Percentiles rank a stretch among this genome's conserved stretches.
Evolutionary conservation across 441 rosid genomes (phyloP).

Genomic region (Corymbia calophylla): DNA sequence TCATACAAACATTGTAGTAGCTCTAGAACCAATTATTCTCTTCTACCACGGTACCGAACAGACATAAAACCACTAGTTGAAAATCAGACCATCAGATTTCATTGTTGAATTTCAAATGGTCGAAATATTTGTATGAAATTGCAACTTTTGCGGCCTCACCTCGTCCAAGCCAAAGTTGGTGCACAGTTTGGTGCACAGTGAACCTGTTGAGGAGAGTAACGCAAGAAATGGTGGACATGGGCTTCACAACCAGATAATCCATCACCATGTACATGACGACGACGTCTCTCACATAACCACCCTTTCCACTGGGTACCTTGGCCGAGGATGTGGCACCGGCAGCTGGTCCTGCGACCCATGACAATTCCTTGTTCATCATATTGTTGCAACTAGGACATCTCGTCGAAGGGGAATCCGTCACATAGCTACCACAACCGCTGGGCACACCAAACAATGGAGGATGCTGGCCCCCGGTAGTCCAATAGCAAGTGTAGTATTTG

Average conservation of each 20-base stretch:
- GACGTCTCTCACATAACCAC: not conserved
- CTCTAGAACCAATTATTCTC: not conserved
- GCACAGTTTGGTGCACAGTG: not conserved
- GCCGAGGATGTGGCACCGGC: not conserved
- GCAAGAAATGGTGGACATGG: not conserved
- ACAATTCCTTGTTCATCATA: not conserved
- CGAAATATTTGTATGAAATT: not conserved
- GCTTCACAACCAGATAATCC: not conserved
- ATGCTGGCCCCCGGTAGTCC: too few relatives aligned
- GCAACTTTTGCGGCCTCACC: not conserved
- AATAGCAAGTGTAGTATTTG: not conserved
- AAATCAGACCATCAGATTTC: not conserved
- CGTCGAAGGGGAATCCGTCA: not conserved
- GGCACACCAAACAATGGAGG: too few relatives aligned
- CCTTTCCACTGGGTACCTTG: not conserved
- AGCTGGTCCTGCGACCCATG: not conserved
- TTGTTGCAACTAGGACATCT: not conserved
- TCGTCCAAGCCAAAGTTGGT: not conserved
- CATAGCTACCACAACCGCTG: not conserved
- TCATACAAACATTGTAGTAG: not conserved
- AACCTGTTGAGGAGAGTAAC: conserved; percentile 9
- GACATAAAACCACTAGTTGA: not conserved
- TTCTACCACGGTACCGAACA: not conserved
- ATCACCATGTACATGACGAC: not conserved
- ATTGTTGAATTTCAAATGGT: not conserved